Evolutionary conservation across 176 grass and related monocot genomes (phyloP).

Genomic region (Areca catechu): DNA sequence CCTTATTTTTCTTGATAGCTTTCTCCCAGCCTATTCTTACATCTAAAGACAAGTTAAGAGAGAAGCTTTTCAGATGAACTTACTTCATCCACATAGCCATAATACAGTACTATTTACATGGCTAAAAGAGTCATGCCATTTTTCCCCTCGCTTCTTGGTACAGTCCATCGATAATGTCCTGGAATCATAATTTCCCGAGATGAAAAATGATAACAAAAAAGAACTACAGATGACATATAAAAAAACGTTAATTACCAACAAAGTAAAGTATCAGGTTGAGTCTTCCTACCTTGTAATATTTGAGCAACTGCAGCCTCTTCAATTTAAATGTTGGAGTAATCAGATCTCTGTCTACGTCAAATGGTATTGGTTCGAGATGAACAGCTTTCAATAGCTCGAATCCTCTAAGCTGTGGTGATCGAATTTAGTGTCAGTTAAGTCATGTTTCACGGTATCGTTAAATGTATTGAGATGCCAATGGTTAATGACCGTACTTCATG

Average conservation of each 20-base stretch:
- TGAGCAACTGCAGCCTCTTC: conserved; percentile 78
- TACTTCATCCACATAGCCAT: too few relatives aligned
- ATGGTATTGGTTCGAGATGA: conserved; percentile 60
- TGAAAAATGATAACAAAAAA: too few relatives aligned
- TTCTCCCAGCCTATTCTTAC: too few relatives aligned
- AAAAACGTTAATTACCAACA: not conserved
- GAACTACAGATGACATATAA: too few relatives aligned
- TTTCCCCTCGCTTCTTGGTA: too few relatives aligned
- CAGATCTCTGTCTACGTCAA: conserved; percentile 75
- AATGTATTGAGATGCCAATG: not conserved
- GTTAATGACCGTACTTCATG: conserved; percentile 33
- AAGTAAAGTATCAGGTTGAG: not conserved
- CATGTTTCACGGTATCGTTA: not conserved
- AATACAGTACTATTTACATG: too few relatives aligned
- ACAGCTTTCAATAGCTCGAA: conserved; percentile 89
- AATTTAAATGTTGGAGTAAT: conserved; percentile 96
- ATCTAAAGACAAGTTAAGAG: too few relatives aligned
- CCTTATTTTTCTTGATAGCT: too few relatives aligned
- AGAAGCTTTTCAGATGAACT: too few relatives aligned
- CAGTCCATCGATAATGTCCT: too few relatives aligned
- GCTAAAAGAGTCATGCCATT: too few relatives aligned
- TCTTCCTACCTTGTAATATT: conserved; percentile 60
- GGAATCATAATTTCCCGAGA: too few relatives aligned
- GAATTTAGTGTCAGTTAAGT: not conserved
- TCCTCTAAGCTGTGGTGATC: conserved; percentile 52